Conservation (phyloP, 768 basidiomycete species). For the Mycena albidolilacea region DNA sequence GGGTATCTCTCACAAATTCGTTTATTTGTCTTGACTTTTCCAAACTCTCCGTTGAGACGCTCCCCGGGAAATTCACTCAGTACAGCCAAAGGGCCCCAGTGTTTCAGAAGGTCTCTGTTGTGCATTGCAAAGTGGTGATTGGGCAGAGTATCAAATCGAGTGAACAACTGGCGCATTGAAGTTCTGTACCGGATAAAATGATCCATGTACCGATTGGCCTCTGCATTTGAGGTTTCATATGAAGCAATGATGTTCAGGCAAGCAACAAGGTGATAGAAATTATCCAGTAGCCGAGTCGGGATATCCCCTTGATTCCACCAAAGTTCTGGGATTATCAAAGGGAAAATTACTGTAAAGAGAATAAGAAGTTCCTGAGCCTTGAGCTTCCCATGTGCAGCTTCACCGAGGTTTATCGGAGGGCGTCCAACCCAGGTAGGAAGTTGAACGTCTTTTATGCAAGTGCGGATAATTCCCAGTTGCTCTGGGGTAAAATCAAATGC, state of each 20-base stretch:
- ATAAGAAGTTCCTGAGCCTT: conserved; percentile 36
- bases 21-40: too few relatives aligned
- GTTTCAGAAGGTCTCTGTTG: not conserved
- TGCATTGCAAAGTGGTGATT: conserved; percentile 16
- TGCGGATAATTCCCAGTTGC: not conserved
- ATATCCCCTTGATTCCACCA: conserved; percentile 12
- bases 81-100: too few relatives aligned
- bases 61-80: too few relatives aligned
- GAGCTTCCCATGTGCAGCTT: conserved; percentile 40
- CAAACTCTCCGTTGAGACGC: too few relatives aligned
- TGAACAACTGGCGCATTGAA: not conserved
- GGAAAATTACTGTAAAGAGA: conserved; percentile 30
- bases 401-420: conserved; percentile 41
- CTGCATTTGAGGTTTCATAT: conserved; percentile 16
- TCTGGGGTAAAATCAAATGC: conserved; percentile 1
- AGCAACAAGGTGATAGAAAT: conserved; percentile 31
- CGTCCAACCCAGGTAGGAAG: conserved; percentile 38
- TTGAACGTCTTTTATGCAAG: conserved; percentile 18
- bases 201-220: conserved; percentile 18
- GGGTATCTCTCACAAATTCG: too few relatives aligned
- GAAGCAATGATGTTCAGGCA: conserved; percentile 36
- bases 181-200: conserved; percentile 9
- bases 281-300: not conserved
- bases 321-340: conserved; percentile 27
- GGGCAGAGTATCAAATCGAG: not conserved